Percentiles rank a stretch among this genome's conserved stretches.
Conservation (phyloP, 345 rosid genomes). For the Melaleuca quinquenervia region DNA sequence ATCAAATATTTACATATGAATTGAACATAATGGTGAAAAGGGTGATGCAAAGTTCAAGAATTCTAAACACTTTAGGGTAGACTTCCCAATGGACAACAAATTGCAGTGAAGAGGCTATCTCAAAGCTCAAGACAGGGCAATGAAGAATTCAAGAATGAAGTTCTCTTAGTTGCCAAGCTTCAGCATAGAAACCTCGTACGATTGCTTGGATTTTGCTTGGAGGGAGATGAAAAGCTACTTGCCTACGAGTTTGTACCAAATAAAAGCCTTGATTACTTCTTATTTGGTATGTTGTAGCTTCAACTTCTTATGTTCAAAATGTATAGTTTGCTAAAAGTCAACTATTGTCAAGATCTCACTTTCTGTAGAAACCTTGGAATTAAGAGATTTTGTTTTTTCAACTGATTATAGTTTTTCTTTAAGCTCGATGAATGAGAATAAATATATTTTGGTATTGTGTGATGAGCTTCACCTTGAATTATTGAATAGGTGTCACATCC, state of each 20-base stretch:
- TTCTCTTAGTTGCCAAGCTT: not conserved
- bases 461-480: not conserved
- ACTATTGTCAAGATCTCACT: not conserved
- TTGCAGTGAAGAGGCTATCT: not conserved
- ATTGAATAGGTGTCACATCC: not conserved
- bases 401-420: no score
- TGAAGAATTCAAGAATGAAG: not conserved
- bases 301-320: not conserved
- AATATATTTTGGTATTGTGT: not conserved
- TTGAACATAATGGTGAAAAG: no score
- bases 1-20: no score
- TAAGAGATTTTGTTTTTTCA: not conserved
- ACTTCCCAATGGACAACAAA: not conserved
- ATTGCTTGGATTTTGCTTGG: not conserved
- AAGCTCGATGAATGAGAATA: not conserved
- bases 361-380: fast-evolving
- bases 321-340: not conserved
- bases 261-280: not conserved
- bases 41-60: no score
- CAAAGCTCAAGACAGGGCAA: not conserved
- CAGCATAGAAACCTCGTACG: not conserved
- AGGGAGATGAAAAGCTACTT: not conserved
- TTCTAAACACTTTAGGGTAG: not conserved
- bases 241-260: not conserved
- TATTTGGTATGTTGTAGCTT: not conserved